Percentiles rank a stretch among this genome's conserved stretches.
phyloP scores from a whole-genome alignment of 352 stramenopile genomes.

The Saprolegnia diclina region DNA sequence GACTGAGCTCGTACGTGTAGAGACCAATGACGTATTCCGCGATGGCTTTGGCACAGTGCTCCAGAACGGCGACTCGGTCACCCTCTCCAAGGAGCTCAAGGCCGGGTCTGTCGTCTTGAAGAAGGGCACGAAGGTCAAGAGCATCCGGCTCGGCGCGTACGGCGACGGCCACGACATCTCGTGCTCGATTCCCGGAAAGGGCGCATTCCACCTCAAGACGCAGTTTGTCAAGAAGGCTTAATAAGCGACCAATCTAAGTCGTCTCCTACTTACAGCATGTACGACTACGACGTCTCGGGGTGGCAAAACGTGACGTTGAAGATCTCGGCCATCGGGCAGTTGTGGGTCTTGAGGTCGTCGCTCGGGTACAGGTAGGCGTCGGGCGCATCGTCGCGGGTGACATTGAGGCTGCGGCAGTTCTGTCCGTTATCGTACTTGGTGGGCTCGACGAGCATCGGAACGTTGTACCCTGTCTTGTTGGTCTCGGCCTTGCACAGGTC shows the following conservation, averaged over 20 bases:
- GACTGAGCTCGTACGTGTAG: not conserved
- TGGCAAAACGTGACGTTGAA: constrained; percentile 48
- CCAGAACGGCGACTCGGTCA: constrained; percentile 7
- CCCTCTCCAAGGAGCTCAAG: constrained; percentile 10
- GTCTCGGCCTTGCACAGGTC: constrained; percentile 40
- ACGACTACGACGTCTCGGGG: not conserved
- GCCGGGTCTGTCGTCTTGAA: constrained; percentile 10
- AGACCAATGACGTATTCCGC: not conserved
- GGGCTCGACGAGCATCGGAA: constrained; percentile 51
- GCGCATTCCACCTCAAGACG: constrained; percentile 11
- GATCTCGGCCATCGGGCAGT: constrained; percentile 36
- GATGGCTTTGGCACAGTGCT: constrained; percentile 5
- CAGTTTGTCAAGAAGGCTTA: constrained; percentile 14
- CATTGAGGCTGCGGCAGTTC: constrained; percentile 35
- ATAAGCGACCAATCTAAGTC: not conserved
- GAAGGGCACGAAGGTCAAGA: constrained; percentile 13
- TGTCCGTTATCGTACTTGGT: constrained; percentile 5
- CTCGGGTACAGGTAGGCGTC: constrained; percentile 50
- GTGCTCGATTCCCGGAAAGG: constrained; percentile 9
- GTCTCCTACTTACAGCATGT: not conserved
- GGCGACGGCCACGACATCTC: constrained; percentile 10
- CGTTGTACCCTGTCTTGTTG: constrained; percentile 57
- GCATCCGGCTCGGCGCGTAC: constrained; percentile 1
- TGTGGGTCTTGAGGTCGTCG: constrained; percentile 47
- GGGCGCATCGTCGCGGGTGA: constrained; percentile 34